A percentile compares a stretch with the other conserved stretches of the same genome.
Evolutionary conservation across 192 early-diverging fungal genomes (phyloP).

Genomic region (Kappamyces sp.): DNA sequence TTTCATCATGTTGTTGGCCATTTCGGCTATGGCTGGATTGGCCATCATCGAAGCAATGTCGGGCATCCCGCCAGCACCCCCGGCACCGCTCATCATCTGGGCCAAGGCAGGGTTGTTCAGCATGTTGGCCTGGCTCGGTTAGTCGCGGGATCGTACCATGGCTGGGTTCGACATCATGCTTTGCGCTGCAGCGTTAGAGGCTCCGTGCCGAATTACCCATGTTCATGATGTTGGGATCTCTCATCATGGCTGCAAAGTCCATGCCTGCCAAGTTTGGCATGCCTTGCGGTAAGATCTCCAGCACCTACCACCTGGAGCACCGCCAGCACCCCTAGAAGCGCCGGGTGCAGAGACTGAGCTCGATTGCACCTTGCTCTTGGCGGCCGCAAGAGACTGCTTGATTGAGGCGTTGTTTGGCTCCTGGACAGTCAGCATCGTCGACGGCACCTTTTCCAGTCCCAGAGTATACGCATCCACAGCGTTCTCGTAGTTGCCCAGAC

Average conservation of each 20-base stretch:
- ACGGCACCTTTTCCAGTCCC: constrained; percentile 57
- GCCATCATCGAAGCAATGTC: constrained; percentile 3
- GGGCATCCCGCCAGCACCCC: constrained; percentile 25
- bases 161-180: constrained; percentile 59
- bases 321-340: constrained; percentile 1
- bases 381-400: constrained; percentile 66
- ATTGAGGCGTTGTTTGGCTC: constrained; percentile 77
- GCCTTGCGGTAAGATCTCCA: constrained; percentile 24
- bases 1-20: constrained; percentile 73
- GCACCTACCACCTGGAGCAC: constrained; percentile 44
- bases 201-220: constrained; percentile 53
- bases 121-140: constrained; percentile 71
- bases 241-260: constrained; percentile 78
- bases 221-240: constrained; percentile 89
- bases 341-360: not conserved
- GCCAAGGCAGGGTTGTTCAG: constrained; percentile 88
- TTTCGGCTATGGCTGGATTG: constrained; percentile 12
- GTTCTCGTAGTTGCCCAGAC: constrained; percentile 72
- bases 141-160: constrained; percentile 62
- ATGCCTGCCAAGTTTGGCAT: constrained; percentile 52
- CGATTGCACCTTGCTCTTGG: constrained; percentile 38
- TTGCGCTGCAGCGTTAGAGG: constrained; percentile 20
- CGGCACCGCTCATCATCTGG: constrained; percentile 49
- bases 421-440: constrained; percentile 65
- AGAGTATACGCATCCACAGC: constrained; percentile 87